phyloP scores from a whole-genome alignment of 2,329 filamentous ascomycete species.

The Venturia aucupariae region DNA sequence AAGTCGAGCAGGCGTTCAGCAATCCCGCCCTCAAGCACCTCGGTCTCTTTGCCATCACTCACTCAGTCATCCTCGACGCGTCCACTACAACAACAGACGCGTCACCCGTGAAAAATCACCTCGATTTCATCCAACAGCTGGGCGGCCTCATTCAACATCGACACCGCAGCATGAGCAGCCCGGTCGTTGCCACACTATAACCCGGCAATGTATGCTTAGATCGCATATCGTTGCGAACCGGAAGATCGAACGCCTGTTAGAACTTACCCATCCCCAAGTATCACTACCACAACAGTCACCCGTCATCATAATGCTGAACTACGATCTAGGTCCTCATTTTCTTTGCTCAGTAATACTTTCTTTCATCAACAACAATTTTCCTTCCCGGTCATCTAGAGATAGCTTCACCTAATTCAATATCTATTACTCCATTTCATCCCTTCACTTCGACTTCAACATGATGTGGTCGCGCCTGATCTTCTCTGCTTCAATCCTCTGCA shows the following conservation, averaged over 20 bases:
- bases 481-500: conserved; percentile 1
- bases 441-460: neutral
- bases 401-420: conserved; percentile 3
- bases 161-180: neutral
- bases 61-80: neutral
- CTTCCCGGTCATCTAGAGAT: neutral
- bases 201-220: neutral
- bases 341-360: neutral
- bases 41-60: neutral
- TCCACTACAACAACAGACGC: neutral
- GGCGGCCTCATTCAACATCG: neutral
- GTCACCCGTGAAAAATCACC: neutral
- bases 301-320: conserved; percentile 1
- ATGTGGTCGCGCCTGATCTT: neutral
- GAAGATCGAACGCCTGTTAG: neutral
- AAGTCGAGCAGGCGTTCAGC: neutral
- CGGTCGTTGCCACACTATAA: neutral
- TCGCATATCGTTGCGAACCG: neutral
- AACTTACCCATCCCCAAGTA: conserved; percentile 5
- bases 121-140: neutral
- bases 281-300: neutral
- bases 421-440: neutral
- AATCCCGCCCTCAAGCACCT: neutral
- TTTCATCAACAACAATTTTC: neutral
- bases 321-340: neutral